These are phyloP conservation scores for Erysiphe neolycopersici DNA, from an alignment of 2,329 filamentous ascomycete genomes.

Conservation along the genomic window DNA sequence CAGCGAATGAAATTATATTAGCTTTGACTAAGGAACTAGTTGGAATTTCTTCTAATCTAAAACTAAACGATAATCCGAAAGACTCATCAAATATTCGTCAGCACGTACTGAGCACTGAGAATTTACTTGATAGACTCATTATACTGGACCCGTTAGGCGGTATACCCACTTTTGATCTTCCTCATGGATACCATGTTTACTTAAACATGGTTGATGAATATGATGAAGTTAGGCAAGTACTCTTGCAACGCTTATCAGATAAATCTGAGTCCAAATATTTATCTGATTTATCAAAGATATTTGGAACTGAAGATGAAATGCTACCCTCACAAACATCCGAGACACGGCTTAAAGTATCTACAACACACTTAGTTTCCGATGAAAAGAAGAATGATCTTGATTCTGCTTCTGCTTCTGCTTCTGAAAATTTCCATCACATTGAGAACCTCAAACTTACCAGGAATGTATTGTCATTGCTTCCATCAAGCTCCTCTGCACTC, in stretches of 20 bases:
- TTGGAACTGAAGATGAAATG: conserved; percentile 9
- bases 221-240: conserved; percentile 33
- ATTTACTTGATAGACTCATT: conserved; percentile 60
- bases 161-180: conserved; percentile 38
- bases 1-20: conserved; percentile 39
- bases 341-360: conserved; percentile 5
- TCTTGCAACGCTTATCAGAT: conserved; percentile 15
- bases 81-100: conserved; percentile 16
- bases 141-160: conserved; percentile 69
- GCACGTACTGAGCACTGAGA: conserved; percentile 13
- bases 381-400: background rate
- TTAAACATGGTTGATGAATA: conserved; percentile 89
- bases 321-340: conserved; percentile 19
- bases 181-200: conserved; percentile 49
- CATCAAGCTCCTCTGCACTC: conserved; percentile 60
- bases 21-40: conserved; percentile 53
- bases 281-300: background rate
- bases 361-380: background rate
- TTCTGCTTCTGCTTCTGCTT: background rate
- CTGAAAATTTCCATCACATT: conserved; percentile 22
- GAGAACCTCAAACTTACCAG: conserved; percentile 51
- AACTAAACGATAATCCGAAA: conserved; percentile 17
- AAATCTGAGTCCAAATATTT: background rate
- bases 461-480: conserved; percentile 45
- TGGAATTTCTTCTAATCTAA: conserved; percentile 24